Percentiles rank a stretch among this genome's conserved stretches.
phyloP scores from a whole-genome alignment of 1,284 basidiomycete species.

The Malassezia psittaci region DNA sequence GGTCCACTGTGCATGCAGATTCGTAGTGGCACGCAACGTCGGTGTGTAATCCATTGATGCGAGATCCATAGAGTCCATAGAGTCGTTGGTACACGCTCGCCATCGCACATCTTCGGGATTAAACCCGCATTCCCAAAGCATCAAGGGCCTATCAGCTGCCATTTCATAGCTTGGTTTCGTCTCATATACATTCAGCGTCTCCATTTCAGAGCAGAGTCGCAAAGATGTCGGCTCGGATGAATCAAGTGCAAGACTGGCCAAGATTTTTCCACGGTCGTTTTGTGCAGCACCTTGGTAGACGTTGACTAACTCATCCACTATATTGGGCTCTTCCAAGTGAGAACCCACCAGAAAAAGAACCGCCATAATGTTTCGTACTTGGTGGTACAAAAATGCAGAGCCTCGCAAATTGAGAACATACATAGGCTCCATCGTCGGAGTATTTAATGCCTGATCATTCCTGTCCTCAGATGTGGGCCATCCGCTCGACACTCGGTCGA shows the following conservation, averaged over 20 bases:
- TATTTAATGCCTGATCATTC: slow-evolving; percentile 8
- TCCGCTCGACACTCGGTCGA: slow-evolving; percentile 48
- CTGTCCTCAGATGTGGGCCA: slow-evolving; percentile 17
- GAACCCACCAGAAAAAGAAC: slow-evolving; percentile 79
- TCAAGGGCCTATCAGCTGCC: slow-evolving; percentile 77
- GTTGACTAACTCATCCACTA: slow-evolving; percentile 69
- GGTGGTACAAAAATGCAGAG: slow-evolving; percentile 87
- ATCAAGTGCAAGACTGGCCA: neutral
- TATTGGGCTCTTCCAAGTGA: slow-evolving; percentile 62
- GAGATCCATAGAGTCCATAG: slow-evolving; percentile 46
- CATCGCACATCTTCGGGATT: slow-evolving; percentile 60
- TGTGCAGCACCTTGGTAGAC: slow-evolving; percentile 47
- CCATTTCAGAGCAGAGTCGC: slow-evolving; percentile 1
- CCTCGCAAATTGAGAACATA: slow-evolving; percentile 79
- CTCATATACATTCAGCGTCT: slow-evolving; percentile 19
- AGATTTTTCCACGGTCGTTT: slow-evolving; percentile 20
- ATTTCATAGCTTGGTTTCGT: slow-evolving; percentile 81
- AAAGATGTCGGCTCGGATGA: slow-evolving; percentile 1
- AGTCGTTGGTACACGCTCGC: slow-evolving; percentile 54
- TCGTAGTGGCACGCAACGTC: slow-evolving; percentile 9
- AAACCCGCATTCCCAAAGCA: slow-evolving; percentile 86
- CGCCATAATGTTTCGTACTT: slow-evolving; percentile 92
- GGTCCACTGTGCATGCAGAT: slow-evolving; percentile 31
- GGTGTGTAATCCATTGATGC: slow-evolving; percentile 8
- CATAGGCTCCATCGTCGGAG: slow-evolving; percentile 17